Evolutionary conservation across 371 early-diverging fungal species (phyloP), one percentile per base, ranked within the genome.

Genomic region (Mucor irregularis): DNA sequence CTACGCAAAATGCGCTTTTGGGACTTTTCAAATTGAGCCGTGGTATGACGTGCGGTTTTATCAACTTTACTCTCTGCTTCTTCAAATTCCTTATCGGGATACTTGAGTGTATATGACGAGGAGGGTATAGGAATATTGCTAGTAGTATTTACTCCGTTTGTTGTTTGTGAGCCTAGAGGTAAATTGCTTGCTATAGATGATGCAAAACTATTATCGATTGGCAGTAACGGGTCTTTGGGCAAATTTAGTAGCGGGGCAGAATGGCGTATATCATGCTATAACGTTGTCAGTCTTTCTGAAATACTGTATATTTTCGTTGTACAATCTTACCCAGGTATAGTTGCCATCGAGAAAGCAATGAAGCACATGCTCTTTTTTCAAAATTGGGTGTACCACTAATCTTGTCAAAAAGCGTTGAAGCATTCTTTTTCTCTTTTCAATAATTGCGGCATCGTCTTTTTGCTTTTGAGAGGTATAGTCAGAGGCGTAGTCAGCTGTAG

Each of bases 351-450:
- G 69, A 69, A 97, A 97, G 31, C 83, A 73, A 68, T 97, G 98
- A 61, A 96, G 85, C 14, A 92, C 73, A 64, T 96, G 95, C 44
- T 91, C 94, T 49, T 83, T 74, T 10, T 81, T 75, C 28, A 98
- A 64, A 39, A 92, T 85, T 30, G 95, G 94, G 71, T 98, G 95
- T 35, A 73, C 73, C 0, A 83, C 86, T 34, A 96, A 53, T 33
- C 94, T 86, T 62, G 90, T 86, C 52, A 98, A 70, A 66, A 98
- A 98, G 17, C 86, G 78, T 68, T 93, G 89, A 16, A 98, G 81
- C 90, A 91, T 83, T 22, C 94, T 84, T 77, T 93, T 93, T 22
- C 98, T 86, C 28, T 88, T 81, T 55, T 92, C 90, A 28, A 96
- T 87, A 44, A 93, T 84, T n/a, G 73, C 68, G 22, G 82, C 78